Evolutionary conservation across 169 alveolate genomes (phyloP), one percentile per base, ranked within the genome.

Genomic region (Cryptosporidium felis): DNA sequence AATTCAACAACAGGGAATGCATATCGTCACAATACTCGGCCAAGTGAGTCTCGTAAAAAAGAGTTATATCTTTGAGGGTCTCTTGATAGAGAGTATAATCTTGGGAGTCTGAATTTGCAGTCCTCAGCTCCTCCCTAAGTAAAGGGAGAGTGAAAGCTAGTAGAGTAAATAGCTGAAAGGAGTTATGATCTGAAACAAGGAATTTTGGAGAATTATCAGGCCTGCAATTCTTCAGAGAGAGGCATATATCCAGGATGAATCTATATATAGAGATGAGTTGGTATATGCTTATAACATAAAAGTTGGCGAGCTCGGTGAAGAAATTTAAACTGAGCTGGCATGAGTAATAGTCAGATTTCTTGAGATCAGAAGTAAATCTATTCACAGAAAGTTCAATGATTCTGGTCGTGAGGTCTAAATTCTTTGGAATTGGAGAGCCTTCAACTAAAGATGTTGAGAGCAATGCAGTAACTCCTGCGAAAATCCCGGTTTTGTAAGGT

Each of bases 401-500:
- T 53, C 59, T 9, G 28, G 21, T 53, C 9, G 85, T 32, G 2
- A 74, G 34, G 12, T 74, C 41, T 23, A 67, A 49, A 12, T 58
- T 30, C 5, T 9, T 40, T 74, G 59, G 38, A 23, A 74, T 21
- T 1, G 85, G 85, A 3, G 58, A 49, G 14, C n/a, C 74, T 16
- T 49, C 41, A 60, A 49, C 56, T 23, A 74, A 53, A 38, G 85
- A 74, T 53, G 85, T 74, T 53, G 85, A 74, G 67, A 74, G 36
- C 16, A 74, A 32, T 18, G 85, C 53, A n/a, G 85, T 74, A 26
- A 74, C 49, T 34, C 85, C 85, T 28, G 85, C 85, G 56, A 53
- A 74, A 5, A 74, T 74, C 14, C 85, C 85, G 4, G 85, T 74
- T 74, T 58, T 58, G 56, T 40, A 74, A 12, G 85, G 85, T 16